phyloP scores from a whole-genome alignment of 169 alveolate genomes.

The Cryptosporidium muris region DNA sequence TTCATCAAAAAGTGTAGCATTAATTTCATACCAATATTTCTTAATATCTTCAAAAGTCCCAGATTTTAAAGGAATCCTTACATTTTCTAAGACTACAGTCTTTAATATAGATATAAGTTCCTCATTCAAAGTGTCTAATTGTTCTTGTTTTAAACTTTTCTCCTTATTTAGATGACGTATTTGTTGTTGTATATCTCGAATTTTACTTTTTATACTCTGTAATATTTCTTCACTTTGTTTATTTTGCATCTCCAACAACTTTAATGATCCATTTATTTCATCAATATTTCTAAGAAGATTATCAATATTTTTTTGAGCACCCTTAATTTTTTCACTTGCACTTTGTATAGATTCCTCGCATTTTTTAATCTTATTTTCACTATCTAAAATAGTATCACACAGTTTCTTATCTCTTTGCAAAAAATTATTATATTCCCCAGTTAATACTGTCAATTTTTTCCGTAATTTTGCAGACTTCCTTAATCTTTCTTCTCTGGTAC shows the following conservation, averaged over 20 bases:
- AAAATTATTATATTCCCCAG: conserved; percentile 26
- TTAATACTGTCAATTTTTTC: conserved; percentile 22
- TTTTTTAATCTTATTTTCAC: neutral
- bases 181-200: conserved; percentile 15
- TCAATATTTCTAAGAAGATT: conserved; percentile 11
- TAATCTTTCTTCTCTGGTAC: conserved; percentile 45
- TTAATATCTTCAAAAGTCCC: conserved; percentile 45
- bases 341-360: conserved; percentile 3
- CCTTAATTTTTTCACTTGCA: conserved; percentile 29
- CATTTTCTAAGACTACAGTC: conserved; percentile 27
- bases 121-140: conserved; percentile 28
- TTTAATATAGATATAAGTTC: conserved; percentile 43
- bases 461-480: conserved; percentile 43
- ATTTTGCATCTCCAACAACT: neutral
- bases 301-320: conserved; percentile 69
- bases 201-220: conserved; percentile 18
- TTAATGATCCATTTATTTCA: conserved; percentile 46
- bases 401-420: conserved; percentile 3
- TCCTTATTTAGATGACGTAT: conserved; percentile 1
- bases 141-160: conserved; percentile 21
- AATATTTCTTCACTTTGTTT: conserved; percentile 11
- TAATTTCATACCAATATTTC: conserved; percentile 55
- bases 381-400: conserved; percentile 14
- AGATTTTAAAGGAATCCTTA: conserved; percentile 39
- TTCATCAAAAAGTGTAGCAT: no score